These are phyloP conservation scores for Talaromyces verruculosus DNA, from an alignment of 2,329 filamentous ascomycete genomes.

Conservation along the genomic window DNA sequence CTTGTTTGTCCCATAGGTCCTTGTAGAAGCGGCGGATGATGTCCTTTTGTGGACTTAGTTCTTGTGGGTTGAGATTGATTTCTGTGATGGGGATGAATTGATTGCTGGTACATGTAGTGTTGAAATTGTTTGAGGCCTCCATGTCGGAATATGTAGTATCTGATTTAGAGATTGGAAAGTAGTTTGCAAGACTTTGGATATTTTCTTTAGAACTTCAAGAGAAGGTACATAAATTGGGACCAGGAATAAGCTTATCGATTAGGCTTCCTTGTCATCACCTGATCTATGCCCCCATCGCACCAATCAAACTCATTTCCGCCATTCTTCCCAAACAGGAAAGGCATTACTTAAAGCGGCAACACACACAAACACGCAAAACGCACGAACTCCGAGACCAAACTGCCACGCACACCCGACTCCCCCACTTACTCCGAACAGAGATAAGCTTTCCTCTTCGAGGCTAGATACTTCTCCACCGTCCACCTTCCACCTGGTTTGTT, in stretches of 20 bases:
- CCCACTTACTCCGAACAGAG: not conserved
- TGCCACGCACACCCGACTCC: not conserved
- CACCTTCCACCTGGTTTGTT: not conserved
- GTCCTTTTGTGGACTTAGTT: not conserved
- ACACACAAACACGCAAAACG: not conserved
- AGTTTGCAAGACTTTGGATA: not conserved
- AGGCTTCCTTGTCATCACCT: not conserved
- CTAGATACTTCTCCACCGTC: not conserved
- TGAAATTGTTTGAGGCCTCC: not conserved
- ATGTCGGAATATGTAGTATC: not conserved
- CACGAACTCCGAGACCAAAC: not conserved
- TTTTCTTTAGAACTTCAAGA: too few relatives aligned
- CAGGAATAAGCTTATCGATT: not conserved
- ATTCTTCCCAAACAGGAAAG: not conserved
- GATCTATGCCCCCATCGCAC: not conserved
- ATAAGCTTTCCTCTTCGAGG: constrained; percentile 4
- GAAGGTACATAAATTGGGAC: not conserved
- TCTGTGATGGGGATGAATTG: not conserved
- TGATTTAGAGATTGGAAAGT: not conserved
- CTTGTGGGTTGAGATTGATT: not conserved
- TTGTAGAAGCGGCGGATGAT: not conserved
- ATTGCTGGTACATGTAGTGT: not conserved
- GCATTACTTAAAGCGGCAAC: not conserved
- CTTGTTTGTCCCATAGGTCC: not conserved
- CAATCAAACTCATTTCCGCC: not conserved